Conservation (phyloP, 164 flowering plant species). For the Taxillus chinensis region DNA sequence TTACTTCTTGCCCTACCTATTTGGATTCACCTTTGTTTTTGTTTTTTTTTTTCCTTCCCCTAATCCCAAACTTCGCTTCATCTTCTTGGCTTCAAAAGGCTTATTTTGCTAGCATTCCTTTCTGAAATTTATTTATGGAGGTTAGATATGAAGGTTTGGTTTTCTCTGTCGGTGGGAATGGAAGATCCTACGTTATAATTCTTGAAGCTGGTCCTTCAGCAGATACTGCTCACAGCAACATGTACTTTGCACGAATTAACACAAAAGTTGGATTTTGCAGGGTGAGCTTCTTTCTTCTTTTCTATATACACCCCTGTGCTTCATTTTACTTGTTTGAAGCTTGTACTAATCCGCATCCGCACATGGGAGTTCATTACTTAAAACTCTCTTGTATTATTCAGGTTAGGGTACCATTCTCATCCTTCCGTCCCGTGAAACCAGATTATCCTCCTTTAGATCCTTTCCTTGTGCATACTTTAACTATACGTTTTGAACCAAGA, state of each 20-base stretch:
- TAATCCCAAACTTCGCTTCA: not conserved
- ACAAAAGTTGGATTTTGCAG: constrained; percentile 95
- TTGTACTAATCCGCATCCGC: too few species aligned
- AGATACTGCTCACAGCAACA: constrained; percentile 75
- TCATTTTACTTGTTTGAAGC: not conserved
- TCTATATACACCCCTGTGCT: not conserved
- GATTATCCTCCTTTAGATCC: constrained; percentile 97
- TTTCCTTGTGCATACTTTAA: constrained; percentile 88
- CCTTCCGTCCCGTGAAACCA: constrained; percentile 84
- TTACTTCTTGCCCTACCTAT: not conserved
- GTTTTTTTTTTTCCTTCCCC: too few species aligned
- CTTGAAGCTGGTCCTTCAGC: constrained; percentile 92
- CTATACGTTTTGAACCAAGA: constrained; percentile 95
- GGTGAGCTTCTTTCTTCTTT: constrained; percentile 27
- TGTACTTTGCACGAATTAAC: constrained; percentile 79
- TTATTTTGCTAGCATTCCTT: not conserved
- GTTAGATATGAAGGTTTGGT: constrained; percentile 85
- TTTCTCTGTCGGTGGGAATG: constrained; percentile 94
- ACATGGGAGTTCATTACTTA: too few species aligned
- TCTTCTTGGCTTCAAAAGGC: not conserved
- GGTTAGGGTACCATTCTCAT: constrained; percentile 87
- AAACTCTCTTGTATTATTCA: constrained; percentile 17
- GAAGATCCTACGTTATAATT: constrained; percentile 77
- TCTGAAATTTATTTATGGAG: not conserved
- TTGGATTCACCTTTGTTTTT: not conserved